These are phyloP conservation scores for Solanum verrucosum DNA, from an alignment of 257 asterid species.

Conservation along the genomic window DNA sequence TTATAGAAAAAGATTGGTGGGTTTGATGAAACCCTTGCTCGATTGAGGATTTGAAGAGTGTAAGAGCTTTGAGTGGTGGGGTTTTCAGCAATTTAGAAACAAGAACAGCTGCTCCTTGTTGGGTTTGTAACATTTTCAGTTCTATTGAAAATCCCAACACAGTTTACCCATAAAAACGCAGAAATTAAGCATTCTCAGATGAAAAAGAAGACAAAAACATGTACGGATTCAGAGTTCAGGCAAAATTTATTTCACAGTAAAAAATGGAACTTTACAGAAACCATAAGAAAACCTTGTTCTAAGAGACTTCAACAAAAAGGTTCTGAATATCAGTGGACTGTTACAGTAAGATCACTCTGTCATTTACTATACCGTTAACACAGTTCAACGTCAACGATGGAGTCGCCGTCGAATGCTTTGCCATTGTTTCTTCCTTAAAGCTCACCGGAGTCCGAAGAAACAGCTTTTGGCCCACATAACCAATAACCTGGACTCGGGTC, in stretches of 20 bases:
- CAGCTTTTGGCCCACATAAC: not conserved
- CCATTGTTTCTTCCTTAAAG: not conserved
- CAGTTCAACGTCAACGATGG: not conserved
- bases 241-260: not conserved
- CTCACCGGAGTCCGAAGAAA: not conserved
- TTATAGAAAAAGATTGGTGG: constrained; percentile 35
- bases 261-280: not conserved
- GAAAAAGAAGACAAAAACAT: not conserved
- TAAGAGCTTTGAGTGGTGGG: constrained; percentile 53
- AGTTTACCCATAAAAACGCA: not conserved
- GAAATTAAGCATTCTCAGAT: not conserved
- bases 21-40: constrained; percentile 35
- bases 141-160: not conserved
- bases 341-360: not conserved
- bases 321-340: not conserved
- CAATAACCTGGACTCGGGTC: not conserved
- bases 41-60: constrained; percentile 38
- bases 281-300: not conserved
- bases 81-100: constrained; percentile 45
- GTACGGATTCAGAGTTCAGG: not conserved
- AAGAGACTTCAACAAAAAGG: not conserved
- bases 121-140: not conserved
- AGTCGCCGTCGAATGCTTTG: not conserved
- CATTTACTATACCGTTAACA: not conserved
- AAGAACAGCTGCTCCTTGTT: not conserved